Evolutionary conservation across 495 filamentous ascomycete species (phyloP).

Genomic region (Oidiodendron maius): DNA sequence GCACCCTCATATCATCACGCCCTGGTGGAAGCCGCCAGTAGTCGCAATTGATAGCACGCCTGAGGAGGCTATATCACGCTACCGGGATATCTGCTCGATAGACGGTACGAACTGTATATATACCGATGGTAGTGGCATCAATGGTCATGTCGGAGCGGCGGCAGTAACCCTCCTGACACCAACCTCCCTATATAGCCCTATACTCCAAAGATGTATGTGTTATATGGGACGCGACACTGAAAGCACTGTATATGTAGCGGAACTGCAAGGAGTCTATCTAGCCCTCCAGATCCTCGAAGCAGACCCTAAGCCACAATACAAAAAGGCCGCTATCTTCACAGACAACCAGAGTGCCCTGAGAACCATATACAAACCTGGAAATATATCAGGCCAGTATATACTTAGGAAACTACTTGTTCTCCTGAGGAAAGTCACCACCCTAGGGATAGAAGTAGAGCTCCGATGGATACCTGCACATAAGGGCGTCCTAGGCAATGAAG

Average conservation of each 20-base stretch:
- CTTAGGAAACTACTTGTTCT: slow-evolving; percentile 7
- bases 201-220: slow-evolving; percentile 6
- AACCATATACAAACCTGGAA: slow-evolving; percentile 8
- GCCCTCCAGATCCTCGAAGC: slow-evolving; percentile 17
- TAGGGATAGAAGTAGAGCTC: slow-evolving; percentile 17
- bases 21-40: slow-evolving; percentile 19
- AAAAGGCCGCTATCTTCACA: slow-evolving; percentile 11
- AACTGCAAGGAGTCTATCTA: slow-evolving; percentile 14
- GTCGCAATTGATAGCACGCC: slow-evolving; percentile 15
- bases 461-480: slow-evolving; percentile 25
- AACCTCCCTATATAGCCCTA: background rate
- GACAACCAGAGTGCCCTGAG: slow-evolving; percentile 18
- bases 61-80: slow-evolving; percentile 15
- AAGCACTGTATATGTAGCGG: slow-evolving; percentile 20
- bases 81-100: slow-evolving; percentile 18
- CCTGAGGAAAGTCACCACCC: slow-evolving; percentile 14
- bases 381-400: slow-evolving; percentile 14
- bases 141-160: slow-evolving; percentile 16
- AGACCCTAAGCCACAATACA: background rate
- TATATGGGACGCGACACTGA: slow-evolving; percentile 17
- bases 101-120: slow-evolving; percentile 16
- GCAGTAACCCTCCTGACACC: slow-evolving; percentile 9
- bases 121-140: slow-evolving; percentile 21
- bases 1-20: slow-evolving; percentile 14
- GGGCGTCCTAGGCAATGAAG: slow-evolving; percentile 24